phyloP scores from a whole-genome alignment of 805 yeast species.

The Sugiyamaella floridensis region DNA sequence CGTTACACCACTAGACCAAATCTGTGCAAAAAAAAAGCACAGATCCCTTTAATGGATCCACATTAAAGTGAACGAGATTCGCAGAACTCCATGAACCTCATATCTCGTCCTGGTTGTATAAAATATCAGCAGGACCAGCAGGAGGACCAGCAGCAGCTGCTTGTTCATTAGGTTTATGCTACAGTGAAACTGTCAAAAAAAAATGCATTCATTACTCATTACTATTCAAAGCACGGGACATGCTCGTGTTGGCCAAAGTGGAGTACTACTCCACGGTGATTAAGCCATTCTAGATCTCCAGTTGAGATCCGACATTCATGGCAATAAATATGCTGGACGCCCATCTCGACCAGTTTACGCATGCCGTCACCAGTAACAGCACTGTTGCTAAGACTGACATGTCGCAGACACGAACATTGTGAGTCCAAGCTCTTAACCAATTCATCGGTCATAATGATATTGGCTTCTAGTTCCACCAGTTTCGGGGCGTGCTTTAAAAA shows the following conservation, averaged over 20 bases:
- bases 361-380: background rate
- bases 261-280: background rate
- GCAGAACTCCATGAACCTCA: too few relatives aligned
- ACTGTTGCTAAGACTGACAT: background rate
- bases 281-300: background rate
- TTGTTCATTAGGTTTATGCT: background rate
- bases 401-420: background rate
- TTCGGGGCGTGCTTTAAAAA: background rate
- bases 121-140: background rate
- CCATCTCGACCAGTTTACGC: background rate
- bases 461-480: background rate
- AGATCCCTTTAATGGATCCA: too few relatives aligned
- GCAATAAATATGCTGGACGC: background rate
- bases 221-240: background rate
- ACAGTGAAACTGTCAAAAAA: background rate
- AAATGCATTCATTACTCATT: background rate
- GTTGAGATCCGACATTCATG: background rate
- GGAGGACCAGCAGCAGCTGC: background rate
- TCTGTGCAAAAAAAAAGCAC: background rate
- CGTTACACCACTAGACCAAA: slow-evolving; percentile 23
- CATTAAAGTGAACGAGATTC: too few relatives aligned
- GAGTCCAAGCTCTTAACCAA: background rate
- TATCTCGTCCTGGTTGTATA: background rate
- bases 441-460: background rate
- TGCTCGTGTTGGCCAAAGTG: background rate